phyloP scores from a whole-genome alignment of 768 basidiomycete genomes.

The Lepiota venenata region DNA sequence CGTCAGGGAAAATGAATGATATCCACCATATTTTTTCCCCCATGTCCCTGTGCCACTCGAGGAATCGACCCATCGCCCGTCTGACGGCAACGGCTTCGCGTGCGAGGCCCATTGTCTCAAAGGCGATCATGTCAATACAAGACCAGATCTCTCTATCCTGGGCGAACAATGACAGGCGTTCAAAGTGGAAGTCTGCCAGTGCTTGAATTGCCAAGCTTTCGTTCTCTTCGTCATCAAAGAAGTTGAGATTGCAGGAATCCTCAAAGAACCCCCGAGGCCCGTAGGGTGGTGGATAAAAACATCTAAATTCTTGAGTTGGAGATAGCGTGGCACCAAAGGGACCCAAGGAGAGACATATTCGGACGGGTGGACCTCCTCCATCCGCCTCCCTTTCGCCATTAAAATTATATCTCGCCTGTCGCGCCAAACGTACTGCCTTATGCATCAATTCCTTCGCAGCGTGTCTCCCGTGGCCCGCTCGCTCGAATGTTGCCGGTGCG shows the following conservation, averaged over 20 bases:
- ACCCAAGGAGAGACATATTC: constrained; percentile 68
- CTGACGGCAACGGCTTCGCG: constrained; percentile 67
- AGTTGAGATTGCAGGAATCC: constrained; percentile 34
- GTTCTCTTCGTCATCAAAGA: constrained; percentile 31
- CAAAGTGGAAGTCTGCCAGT: constrained; percentile 59
- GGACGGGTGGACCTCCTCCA: constrained; percentile 22
- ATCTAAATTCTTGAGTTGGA: constrained; percentile 71
- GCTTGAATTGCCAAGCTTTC: constrained; percentile 44
- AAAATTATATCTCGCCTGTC: constrained; percentile 32
- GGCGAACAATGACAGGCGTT: constrained; percentile 54
- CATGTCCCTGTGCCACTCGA: constrained; percentile 19
- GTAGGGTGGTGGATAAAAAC: constrained; percentile 73
- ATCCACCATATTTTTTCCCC: constrained; percentile 73
- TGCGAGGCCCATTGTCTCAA: constrained; percentile 74
- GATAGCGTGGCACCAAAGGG: constrained; percentile 67
- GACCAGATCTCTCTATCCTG: constrained; percentile 48
- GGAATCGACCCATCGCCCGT: constrained; percentile 47
- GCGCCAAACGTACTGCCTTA: constrained; percentile 49
- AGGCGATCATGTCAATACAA: constrained; percentile 59
- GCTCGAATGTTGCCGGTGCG: constrained; percentile 48
- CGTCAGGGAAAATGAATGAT: constrained; percentile 56
- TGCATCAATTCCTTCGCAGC: constrained; percentile 48
- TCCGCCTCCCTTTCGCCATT: constrained; percentile 15
- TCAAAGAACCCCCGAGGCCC: constrained; percentile 49
- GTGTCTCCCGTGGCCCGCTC: constrained; percentile 41